Evolutionary conservation across 371 early-diverging fungal species (phyloP).

Genomic region (Dipsacomyces acuminosporus): DNA sequence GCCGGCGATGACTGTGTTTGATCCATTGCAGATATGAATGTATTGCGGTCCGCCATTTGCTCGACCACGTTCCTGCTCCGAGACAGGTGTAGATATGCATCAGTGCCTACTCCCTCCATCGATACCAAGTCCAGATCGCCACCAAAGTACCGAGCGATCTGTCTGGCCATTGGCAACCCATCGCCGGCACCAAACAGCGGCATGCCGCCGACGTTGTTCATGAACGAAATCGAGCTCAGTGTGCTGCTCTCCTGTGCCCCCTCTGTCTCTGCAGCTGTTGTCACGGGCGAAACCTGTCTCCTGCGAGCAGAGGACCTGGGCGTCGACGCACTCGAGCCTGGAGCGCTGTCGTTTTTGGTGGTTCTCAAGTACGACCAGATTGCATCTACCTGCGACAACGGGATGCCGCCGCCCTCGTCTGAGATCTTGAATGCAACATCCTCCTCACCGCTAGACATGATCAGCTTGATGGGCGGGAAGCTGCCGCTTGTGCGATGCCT

Average conservation of each 20-base stretch:
- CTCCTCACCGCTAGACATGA: conserved; percentile 56
- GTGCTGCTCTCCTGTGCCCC: conserved; percentile 13
- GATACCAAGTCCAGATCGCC: conserved; percentile 66
- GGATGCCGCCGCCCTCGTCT: conserved; percentile 59
- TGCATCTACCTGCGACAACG: conserved; percentile 50
- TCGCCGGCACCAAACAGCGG: conserved; percentile 52
- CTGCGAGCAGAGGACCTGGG: too few species aligned
- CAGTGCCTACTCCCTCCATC: conserved; percentile 71
- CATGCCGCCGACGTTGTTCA: conserved; percentile 45
- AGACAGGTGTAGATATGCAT: conserved; percentile 65
- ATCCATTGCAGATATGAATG: conserved; percentile 8
- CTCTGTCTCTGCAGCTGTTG: neutral
- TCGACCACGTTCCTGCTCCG: conserved; percentile 48
- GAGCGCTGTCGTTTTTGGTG: conserved; percentile 13
- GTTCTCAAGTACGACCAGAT: conserved; percentile 51
- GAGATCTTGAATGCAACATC: conserved; percentile 59
- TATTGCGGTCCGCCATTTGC: conserved; percentile 31
- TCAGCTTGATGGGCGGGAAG: conserved; percentile 44
- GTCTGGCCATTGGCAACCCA: conserved; percentile 48
- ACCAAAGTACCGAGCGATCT: conserved; percentile 64
- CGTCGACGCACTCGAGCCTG: too few species aligned
- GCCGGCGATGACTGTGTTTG: neutral
- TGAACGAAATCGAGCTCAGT: conserved; percentile 46
- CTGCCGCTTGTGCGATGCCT: conserved; percentile 17
- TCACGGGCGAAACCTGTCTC: conserved; percentile 3